Conservation (phyloP, 345 rosid species). For the Viola odorata region DNA sequence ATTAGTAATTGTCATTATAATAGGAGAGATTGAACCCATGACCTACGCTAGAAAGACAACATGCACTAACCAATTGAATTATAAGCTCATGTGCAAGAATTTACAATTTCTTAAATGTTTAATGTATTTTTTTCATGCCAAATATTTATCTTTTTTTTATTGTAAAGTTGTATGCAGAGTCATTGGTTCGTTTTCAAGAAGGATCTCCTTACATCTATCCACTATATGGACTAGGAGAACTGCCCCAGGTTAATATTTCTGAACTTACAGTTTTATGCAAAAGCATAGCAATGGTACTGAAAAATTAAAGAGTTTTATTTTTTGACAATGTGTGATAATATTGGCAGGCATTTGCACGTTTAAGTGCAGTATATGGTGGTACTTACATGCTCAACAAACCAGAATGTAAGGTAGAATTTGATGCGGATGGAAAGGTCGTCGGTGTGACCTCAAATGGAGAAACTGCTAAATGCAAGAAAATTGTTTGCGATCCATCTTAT, state of each 20-base stretch:
- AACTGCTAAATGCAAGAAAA: slow-evolving; percentile 93
- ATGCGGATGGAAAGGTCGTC: slow-evolving; percentile 52
- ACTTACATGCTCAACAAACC: slow-evolving; percentile 98
- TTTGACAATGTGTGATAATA: slow-evolving; percentile 12
- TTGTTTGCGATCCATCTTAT: slow-evolving; percentile 89
- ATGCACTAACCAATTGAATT: no score
- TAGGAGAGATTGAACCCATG: no score
- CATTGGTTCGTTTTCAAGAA: slow-evolving; percentile 87
- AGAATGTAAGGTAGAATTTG: slow-evolving; percentile 92
- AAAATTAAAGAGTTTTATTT: no score
- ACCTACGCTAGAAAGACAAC: no score
- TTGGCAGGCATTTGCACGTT: slow-evolving; percentile 81
- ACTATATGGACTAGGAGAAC: slow-evolving; percentile 79
- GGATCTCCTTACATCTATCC: slow-evolving; percentile 95
- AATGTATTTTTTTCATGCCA: background rate
- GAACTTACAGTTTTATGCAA: background rate
- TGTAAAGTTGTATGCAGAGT: slow-evolving; percentile 76
- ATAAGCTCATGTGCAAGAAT: no score
- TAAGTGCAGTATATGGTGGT: slow-evolving; percentile 92
- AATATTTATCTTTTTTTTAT: background rate
- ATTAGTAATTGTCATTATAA: background rate
- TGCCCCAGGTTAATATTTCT: slow-evolving; percentile 63
- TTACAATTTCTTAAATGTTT: background rate
- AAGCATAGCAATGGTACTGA: no score
- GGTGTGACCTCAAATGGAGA: slow-evolving; percentile 87